phyloP scores from a whole-genome alignment of 2,329 filamentous ascomycete species.

The Hymenoscyphus repandus region DNA sequence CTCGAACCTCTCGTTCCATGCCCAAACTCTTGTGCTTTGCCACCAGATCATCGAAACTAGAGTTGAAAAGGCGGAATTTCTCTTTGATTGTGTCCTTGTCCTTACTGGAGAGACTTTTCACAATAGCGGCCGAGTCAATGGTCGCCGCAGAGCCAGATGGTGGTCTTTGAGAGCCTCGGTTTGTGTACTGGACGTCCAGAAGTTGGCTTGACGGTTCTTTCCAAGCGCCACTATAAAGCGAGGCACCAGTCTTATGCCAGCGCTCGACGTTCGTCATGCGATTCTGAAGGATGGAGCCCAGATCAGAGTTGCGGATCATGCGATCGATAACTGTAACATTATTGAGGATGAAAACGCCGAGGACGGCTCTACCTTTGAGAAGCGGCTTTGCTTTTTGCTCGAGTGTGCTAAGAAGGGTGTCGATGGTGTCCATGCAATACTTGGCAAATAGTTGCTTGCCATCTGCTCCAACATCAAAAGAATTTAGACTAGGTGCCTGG shows the following conservation, averaged over 20 bases:
- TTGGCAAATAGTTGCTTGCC: conserved; percentile 82
- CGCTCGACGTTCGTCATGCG: conserved; percentile 65
- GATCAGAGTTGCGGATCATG: conserved; percentile 75
- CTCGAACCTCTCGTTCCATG: conserved; percentile 88
- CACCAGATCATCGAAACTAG: conserved; percentile 83
- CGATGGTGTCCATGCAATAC: conserved; percentile 85
- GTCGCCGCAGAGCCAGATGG: conserved; percentile 59
- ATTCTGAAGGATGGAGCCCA: conserved; percentile 64
- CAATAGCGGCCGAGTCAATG: conserved; percentile 73
- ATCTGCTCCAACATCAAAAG: conserved; percentile 85
- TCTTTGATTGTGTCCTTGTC: conserved; percentile 96
- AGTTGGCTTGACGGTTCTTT: conserved; percentile 80
- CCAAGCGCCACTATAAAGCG: conserved; percentile 80
- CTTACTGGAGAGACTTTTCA: conserved; percentile 79
- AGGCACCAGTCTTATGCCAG: conserved; percentile 83
- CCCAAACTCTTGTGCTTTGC: conserved; percentile 72
- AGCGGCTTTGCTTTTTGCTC: conserved; percentile 68
- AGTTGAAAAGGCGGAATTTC: conserved; percentile 91
- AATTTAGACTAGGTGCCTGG: conserved; percentile 63
- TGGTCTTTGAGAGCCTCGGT: conserved; percentile 58
- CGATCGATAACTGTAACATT: conserved; percentile 79
- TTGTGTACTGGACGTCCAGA: conserved; percentile 89
- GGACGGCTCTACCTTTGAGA: conserved; percentile 70
- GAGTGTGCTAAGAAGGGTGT: conserved; percentile 69
- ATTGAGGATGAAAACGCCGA: conserved; percentile 90